Percentiles rank a stretch among this genome's conserved stretches.
phyloP scores from a whole-genome alignment of 2,329 filamentous ascomycete species.

The Aspergillus uvarum region DNA sequence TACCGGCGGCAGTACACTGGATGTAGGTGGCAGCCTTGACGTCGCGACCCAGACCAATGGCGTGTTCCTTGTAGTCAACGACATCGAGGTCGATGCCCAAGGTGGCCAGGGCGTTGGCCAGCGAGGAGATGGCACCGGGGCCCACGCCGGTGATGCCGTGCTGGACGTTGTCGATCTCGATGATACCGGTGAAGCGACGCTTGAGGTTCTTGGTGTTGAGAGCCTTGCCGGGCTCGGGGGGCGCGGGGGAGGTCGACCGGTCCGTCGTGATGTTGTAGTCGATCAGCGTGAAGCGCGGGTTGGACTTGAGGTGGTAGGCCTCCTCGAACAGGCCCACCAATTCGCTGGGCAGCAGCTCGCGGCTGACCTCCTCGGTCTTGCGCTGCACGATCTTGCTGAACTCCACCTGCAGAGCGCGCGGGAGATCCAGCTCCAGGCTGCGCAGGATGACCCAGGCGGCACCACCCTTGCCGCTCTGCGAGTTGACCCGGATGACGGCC shows the following conservation, averaged over 20 bases:
- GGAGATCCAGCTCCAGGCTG: constrained; percentile 85
- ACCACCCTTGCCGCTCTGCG: constrained; percentile 91
- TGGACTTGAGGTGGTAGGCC: constrained; percentile 79
- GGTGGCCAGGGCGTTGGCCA: constrained; percentile 75
- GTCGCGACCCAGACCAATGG: constrained; percentile 75
- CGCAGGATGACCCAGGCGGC: constrained; percentile 91
- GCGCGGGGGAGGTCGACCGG: constrained; percentile 71
- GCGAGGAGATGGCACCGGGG: constrained; percentile 84
- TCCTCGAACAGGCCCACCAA: constrained; percentile 86
- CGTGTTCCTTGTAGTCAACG: constrained; percentile 93
- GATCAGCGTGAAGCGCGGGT: constrained; percentile 80
- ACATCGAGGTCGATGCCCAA: constrained; percentile 88
- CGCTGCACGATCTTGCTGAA: constrained; percentile 86
- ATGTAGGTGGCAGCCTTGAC: constrained; percentile 96
- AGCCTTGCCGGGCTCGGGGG: constrained; percentile 66
- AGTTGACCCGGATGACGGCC: constrained; percentile 96
- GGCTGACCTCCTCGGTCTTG: constrained; percentile 73
- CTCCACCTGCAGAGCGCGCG: constrained; percentile 85
- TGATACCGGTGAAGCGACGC: constrained; percentile 79
- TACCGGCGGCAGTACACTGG: constrained; percentile 72
- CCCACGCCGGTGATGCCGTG: constrained; percentile 76
- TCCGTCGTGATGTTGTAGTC: constrained; percentile 92
- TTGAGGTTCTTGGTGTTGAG: constrained; percentile 75
- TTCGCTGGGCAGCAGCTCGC: constrained; percentile 80
- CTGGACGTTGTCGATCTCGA: constrained; percentile 78